Evolutionary conservation across 176 grass and related monocot species (phyloP).

Genomic region (Luzula sylvatica): DNA sequence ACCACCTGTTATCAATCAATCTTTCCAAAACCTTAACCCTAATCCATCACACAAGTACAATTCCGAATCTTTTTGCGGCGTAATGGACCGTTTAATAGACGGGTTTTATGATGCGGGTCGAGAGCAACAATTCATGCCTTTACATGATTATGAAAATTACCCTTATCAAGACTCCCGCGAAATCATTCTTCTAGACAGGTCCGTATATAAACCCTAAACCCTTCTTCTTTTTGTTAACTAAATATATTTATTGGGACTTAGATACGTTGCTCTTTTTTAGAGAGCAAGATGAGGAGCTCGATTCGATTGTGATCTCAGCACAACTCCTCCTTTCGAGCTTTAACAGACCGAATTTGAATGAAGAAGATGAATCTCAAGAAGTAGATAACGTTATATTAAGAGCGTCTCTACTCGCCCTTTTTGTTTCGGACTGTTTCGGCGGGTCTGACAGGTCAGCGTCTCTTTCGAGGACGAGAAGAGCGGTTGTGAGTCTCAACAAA

Average conservation of each 20-base stretch:
- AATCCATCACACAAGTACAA: constrained; percentile 86
- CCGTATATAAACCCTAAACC: constrained; percentile 12
- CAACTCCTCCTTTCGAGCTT: constrained; percentile 73
- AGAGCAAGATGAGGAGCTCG: constrained; percentile 89
- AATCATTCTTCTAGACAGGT: constrained; percentile 99
- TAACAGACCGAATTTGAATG: constrained; percentile 19
- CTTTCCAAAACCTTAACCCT: constrained; percentile 10
- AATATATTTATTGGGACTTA: background rate
- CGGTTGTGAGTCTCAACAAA: constrained; percentile 67
- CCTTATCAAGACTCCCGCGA: constrained; percentile 59
- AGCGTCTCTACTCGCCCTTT: constrained; percentile 79
- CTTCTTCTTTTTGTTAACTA: constrained; percentile 3
- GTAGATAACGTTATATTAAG: constrained; percentile 46
- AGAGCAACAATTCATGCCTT: constrained; percentile 66
- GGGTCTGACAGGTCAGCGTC: constrained; percentile 76
- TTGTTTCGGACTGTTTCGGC: constrained; percentile 98
- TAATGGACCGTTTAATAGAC: constrained; percentile 81
- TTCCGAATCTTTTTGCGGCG: constrained; percentile 71
- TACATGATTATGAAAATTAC: constrained; percentile 67
- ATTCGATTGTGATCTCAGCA: constrained; percentile 76
- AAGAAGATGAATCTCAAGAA: constrained; percentile 50
- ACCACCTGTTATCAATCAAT: constrained; percentile 48
- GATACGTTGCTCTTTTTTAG: constrained; percentile 21
- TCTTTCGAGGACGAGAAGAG: constrained; percentile 49
- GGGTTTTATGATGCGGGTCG: constrained; percentile 97